phyloP scores from a whole-genome alignment of 495 filamentous ascomycete species.

The Jackrogersella multiformis region DNA sequence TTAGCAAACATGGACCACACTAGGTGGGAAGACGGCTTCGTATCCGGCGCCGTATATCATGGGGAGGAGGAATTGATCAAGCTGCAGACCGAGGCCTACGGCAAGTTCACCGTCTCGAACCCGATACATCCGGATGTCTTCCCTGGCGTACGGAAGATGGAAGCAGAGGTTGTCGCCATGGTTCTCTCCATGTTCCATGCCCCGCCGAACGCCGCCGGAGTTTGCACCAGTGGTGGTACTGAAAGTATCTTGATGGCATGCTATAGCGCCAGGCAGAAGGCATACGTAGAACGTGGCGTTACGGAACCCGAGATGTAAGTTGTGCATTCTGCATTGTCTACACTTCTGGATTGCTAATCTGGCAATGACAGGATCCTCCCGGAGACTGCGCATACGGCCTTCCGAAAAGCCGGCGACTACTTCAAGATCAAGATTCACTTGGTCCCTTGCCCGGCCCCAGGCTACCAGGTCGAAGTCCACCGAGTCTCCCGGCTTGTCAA shows the following conservation, averaged over 20 bases:
- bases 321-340: neutral
- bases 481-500: constrained; percentile 88
- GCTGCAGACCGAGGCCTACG: constrained; percentile 91
- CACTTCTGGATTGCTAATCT: constrained; percentile 3
- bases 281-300: constrained; percentile 80
- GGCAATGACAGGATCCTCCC: constrained; percentile 77
- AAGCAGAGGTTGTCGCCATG: constrained; percentile 98
- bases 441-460: constrained; percentile 86
- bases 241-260: constrained; percentile 97
- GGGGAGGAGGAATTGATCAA: constrained; percentile 84
- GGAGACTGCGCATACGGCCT: constrained; percentile 92
- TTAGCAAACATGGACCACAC: constrained; percentile 90
- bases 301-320: constrained; percentile 94
- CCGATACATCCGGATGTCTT: constrained; percentile 99
- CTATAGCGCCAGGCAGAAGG: constrained; percentile 88
- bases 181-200: constrained; percentile 90
- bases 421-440: constrained; percentile 94
- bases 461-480: constrained; percentile 81
- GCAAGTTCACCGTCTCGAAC: constrained; percentile 93
- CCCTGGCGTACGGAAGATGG: constrained; percentile 98
- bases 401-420: constrained; percentile 93
- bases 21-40: constrained; percentile 93
- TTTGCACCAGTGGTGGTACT: constrained; percentile 91
- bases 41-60: constrained; percentile 96
- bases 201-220: constrained; percentile 83